phyloP scores from a whole-genome alignment of 768 basidiomycete species.

The Lactarius deliciosus region DNA sequence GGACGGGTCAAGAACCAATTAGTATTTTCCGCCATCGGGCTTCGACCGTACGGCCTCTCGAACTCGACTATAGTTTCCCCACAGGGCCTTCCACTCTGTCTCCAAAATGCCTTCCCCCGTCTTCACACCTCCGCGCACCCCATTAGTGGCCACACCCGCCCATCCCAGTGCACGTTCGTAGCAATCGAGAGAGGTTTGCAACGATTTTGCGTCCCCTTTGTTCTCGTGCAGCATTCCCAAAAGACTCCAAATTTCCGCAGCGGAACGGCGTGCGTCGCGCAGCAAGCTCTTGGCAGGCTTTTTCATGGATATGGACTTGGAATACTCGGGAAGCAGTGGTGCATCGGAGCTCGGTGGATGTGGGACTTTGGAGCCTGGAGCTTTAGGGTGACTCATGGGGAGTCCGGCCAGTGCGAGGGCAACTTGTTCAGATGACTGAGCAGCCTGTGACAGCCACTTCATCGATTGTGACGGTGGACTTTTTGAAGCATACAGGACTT shows the following conservation, averaged over 20 bases:
- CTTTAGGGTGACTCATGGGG: conserved; percentile 38
- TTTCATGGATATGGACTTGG: conserved; percentile 49
- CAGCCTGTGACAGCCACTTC: conserved; percentile 58
- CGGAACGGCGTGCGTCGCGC: conserved; percentile 66
- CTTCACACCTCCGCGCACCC: conserved; percentile 39
- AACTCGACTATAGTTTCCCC: conserved; percentile 58
- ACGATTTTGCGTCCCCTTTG: conserved; percentile 33
- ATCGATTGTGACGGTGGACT: conserved; percentile 48
- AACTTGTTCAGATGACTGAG: conserved; percentile 66
- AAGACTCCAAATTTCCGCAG: conserved; percentile 75
- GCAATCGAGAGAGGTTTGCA: conserved; percentile 52
- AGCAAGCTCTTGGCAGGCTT: conserved; percentile 57
- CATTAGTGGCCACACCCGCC: conserved; percentile 50
- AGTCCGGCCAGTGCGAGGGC: conserved; percentile 52
- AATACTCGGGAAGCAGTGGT: conserved; percentile 46
- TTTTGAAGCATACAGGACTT: conserved; percentile 58
- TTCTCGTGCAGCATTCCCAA: conserved; percentile 64
- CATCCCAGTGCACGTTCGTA: conserved; percentile 70
- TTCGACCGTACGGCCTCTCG: conserved; percentile 14
- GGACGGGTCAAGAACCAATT: not conserved
- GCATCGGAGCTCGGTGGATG: conserved; percentile 42
- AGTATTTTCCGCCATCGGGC: conserved; percentile 4
- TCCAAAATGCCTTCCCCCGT: conserved; percentile 56
- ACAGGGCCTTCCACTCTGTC: conserved; percentile 59
- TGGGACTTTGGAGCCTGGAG: conserved; percentile 37